A percentile compares a stretch with the other conserved stretches of the same genome.
phyloP scores from a whole-genome alignment of 257 asterid genomes.

The Solanum pennellii region DNA sequence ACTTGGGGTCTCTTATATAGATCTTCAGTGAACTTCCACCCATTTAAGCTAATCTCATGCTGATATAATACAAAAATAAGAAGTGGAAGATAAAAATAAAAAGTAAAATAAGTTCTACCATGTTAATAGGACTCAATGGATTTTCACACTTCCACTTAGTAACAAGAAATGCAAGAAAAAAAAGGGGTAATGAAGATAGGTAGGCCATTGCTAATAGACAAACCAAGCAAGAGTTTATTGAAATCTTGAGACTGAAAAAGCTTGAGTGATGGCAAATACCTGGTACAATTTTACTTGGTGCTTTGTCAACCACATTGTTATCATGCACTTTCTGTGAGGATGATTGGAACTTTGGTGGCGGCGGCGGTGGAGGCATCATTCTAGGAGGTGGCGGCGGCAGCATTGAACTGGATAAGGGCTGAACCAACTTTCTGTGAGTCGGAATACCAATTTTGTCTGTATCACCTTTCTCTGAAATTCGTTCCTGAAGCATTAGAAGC shows the following conservation, averaged over 20 bases:
- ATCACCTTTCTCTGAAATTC: conserved; percentile 58
- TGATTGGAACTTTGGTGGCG: conserved; percentile 46
- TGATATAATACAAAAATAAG: not conserved
- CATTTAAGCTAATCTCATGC: not conserved
- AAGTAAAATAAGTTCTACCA: not conserved
- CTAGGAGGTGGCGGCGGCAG: conserved; percentile 21
- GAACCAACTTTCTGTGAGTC: conserved; percentile 23
- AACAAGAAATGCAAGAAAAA: not conserved
- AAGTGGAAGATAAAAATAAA: not conserved
- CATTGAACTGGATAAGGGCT: conserved; percentile 21
- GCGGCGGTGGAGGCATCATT: conserved; percentile 41
- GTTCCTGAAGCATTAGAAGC: conserved; percentile 53
- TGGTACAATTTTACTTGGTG: conserved; percentile 45
- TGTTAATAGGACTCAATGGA: not conserved
- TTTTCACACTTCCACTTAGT: not conserved
- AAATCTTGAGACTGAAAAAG: not conserved
- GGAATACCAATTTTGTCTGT: conserved; percentile 20
- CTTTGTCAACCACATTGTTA: conserved; percentile 9
- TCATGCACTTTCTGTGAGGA: conserved; percentile 18
- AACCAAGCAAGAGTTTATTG: not conserved
- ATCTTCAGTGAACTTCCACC: not conserved
- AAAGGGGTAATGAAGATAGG: not conserved
- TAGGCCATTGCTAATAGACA: not conserved
- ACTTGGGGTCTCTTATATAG: not conserved
- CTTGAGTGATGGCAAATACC: conserved; percentile 27